Base-by-base conservation (phyloP, 352 stramenopile species). In the Globisporangium parvum region DNA sequence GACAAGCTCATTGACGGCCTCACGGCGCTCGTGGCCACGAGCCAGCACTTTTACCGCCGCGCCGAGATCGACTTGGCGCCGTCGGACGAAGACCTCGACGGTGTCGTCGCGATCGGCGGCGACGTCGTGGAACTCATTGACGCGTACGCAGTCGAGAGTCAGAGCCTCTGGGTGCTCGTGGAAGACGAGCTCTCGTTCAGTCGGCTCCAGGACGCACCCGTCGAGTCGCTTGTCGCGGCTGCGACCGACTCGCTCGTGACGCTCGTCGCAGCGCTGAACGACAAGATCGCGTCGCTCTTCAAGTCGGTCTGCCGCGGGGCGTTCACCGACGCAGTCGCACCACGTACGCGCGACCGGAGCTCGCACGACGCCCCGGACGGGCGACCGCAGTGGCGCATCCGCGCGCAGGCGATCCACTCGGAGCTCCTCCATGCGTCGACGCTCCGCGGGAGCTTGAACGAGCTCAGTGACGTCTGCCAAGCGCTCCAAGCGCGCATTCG, bases 241-340 rank as follows among this genome's bases (percentile, higher is more conserved):
- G 64, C 67, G 20, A 69, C 83, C 51, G 57, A 81, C 28, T 67
- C 66, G 35, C 57, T 90, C 24, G 69, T 79, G 0, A 56, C 66
- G 6, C 55, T 75, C 23, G 59, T 84, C 12, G 57, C 69, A 4
- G 71, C 80, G 6, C 65, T 91, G 26, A 90, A 90, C 48, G 80
- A 88, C 46, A 80, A 79, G 26, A 46, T 91, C 21, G 65, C 71
- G 0, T 67, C 73, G 39, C 53, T 91, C 21, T 89, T 81, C 63
- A 93, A 93, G 55, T 54, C 77, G 15, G 81, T 90, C n/a, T 89
- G 79, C 31, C 77, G 83, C 33, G 84, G 84, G 18, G 75, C 79
- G 2, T 88, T 93, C 51, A 88, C 77, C 0, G 83, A 93, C 62
- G 79, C 81, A 0, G 75, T 88, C 23, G 79, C 76, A 21, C 71